Base-by-base conservation (phyloP, 2,329 filamentous ascomycete species). In the Aspergillus clavatus region DNA sequence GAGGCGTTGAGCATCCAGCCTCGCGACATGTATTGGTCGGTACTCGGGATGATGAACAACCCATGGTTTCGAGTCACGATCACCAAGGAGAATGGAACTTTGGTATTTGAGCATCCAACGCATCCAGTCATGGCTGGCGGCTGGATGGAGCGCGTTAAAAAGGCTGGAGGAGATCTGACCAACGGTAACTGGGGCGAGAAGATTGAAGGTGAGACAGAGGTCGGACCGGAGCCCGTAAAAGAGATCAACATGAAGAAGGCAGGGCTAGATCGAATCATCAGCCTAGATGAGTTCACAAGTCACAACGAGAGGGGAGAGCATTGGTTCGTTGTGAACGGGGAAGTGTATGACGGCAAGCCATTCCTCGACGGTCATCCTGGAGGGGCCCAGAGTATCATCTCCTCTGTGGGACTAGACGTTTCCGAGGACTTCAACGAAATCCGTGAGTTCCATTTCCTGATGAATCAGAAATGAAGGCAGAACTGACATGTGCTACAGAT, bases 11-110 rank as follows among this genome's bases (percentile, higher is more conserved):
- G 86, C 66, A 73, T 87, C 0, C 89, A 95, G 63, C 90, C 90
- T 4, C 78, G 87, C 50, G 90, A 96, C 59, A 93, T 95, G 87
- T 95, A 95, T 70, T 96, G 90, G 90, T 89, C 82, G 48, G 89
- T 95, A 2, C 72, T 95, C 29, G 89, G 90, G 0, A 96, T 96
- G 90, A 95, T 96, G 90, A 95, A 95, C 69, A 95, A 95, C 57
- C 87, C 88, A 0, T 96, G 90, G 90, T 96, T 86, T 65, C 78
- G 90, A 4, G 79, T 96, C 1, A 80, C 83, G 2, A 86, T 96
- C 43, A 79, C 81, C 42, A 83, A 82, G 45, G 83, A 90, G 48
- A 75, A 74, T 0, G 73, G 79, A 12, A 67, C 61, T 6, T 68
- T 95, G 33, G 76, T 80, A 5, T 96, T 96, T 55, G 89, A 95